Base-by-base conservation (phyloP, 73 alveolate genomes). In the Paraurostyla sp. region DNA sequence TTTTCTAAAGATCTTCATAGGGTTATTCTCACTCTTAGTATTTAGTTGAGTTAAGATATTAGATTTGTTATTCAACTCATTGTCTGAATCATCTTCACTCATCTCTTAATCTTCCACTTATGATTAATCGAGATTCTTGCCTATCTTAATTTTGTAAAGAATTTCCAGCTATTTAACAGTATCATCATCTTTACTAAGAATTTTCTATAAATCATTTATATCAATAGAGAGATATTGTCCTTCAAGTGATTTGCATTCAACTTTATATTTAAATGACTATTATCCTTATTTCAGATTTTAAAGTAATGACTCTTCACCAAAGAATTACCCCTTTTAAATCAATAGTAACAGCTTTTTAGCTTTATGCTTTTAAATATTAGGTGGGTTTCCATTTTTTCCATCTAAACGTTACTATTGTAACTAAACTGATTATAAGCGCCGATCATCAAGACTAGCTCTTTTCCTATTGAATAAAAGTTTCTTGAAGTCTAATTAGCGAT, bases 401-500 rank as follows among this genome's bases (percentile, higher is more conserved):
- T n/a, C n/a, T n/a, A n/a, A n/a, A n/a, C 4, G 22, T 60, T 60
- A 27, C 15, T 60, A 50, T 27, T 30, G 13, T 30, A 27, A 4
- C 9, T 16, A 13, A 4, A 27, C 45, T 54, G 23, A 13, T 20
- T 54, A 54, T 9, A 35, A 4, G 35, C 82, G 6, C 42, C 82
- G 9, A 65, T 65, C 82, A 40, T 65, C 82, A 2, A 65, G 30
- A 38, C 82, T 65, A 38, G 82, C 82, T 40, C 82, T 23, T 40
- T 65, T 65, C 0, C 46, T 32, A 9, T 65, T 35, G 58, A 65
- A 65, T 40, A 65, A 65, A 1, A 65, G 36, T 40, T 65, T 65
- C 82, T 65, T 65, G 9, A 65, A 15, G 25, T 65, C 42, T 35
- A 65, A 35, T 22, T 1, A 40, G 35, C 41, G 35, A 36, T 1